A percentile compares a stretch with the other conserved stretches of the same genome.
These are phyloP conservation scores for Saccharomyces hybrid DNA, from an alignment of 1,139 yeast species.

Conservation along the genomic window DNA sequence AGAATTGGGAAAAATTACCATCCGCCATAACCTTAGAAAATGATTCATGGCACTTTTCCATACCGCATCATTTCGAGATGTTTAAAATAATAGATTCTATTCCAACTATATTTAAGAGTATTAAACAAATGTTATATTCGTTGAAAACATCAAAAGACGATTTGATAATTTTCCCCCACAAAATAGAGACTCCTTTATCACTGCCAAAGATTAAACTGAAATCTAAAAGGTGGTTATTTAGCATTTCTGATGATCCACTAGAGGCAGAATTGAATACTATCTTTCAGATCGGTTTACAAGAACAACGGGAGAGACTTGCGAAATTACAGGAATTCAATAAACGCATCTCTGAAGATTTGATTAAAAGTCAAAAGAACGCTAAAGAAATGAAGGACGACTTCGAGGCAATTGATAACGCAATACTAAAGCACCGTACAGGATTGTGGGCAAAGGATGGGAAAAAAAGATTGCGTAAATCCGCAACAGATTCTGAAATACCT, in stretches of 20 bases:
- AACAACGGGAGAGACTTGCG: conserved; percentile 59
- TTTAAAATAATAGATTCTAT: conserved; percentile 56
- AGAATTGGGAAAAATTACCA: conserved; percentile 36
- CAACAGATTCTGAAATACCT: conserved; percentile 6
- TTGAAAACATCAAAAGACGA: conserved; percentile 36
- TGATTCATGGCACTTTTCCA: conserved; percentile 33
- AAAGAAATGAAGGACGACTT: conserved; percentile 6
- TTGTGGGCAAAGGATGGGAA: not conserved
- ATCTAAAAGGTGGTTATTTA: conserved; percentile 41
- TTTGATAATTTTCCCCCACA: conserved; percentile 34
- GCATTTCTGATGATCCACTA: conserved; percentile 80
- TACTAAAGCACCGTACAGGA: conserved; percentile 5
- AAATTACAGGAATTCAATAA: conserved; percentile 41
- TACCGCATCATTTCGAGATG: conserved; percentile 47
- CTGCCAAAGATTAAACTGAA: conserved; percentile 45
- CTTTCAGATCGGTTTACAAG: conserved; percentile 66
- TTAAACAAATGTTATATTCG: conserved; percentile 47
- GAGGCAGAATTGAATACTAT: conserved; percentile 71
- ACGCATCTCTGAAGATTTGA: conserved; percentile 29
- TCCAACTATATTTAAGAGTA: conserved; percentile 45
- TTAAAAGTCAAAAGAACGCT: conserved; percentile 7
- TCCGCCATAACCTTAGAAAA: conserved; percentile 36
- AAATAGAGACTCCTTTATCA: conserved; percentile 30
- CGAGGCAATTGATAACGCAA: conserved; percentile 6
- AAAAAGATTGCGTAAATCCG: conserved; percentile 2